Evolutionary conservation across 1,139 yeast species (phyloP).

Genomic region (Taphrina sp.): DNA sequence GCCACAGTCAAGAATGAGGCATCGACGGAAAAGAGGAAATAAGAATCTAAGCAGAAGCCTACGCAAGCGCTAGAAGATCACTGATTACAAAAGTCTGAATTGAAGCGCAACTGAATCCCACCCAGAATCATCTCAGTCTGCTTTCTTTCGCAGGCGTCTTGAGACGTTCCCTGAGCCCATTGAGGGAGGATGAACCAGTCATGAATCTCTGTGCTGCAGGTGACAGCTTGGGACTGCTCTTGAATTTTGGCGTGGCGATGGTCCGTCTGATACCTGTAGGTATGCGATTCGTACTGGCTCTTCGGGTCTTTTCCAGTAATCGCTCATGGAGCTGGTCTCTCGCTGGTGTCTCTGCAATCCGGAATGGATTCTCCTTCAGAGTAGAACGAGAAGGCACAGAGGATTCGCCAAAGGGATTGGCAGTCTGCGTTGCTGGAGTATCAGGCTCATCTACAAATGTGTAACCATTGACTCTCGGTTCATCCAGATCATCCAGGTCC

Average conservation of each 20-base stretch:
- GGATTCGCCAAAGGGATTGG: neutral
- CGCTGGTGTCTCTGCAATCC: constrained; percentile 36
- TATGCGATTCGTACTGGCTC: neutral
- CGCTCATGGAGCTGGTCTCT: constrained; percentile 32
- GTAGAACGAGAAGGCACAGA: neutral
- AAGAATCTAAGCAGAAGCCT: too few relatives aligned
- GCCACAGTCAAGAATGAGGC: too few relatives aligned
- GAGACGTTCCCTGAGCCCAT: neutral
- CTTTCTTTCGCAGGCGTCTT: constrained; percentile 13
- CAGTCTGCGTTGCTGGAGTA: constrained; percentile 5
- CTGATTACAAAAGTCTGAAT: too few relatives aligned
- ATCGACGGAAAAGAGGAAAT: too few relatives aligned
- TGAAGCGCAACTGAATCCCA: too few relatives aligned
- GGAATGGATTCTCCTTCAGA: constrained; percentile 27
- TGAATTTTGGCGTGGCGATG: constrained; percentile 24
- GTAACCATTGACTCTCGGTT: constrained; percentile 36
- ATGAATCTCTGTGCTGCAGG: constrained; percentile 27
- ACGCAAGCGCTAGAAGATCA: too few relatives aligned
- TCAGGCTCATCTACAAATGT: constrained; percentile 35
- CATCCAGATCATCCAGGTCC: constrained; percentile 18
- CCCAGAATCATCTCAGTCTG: constrained; percentile 7
- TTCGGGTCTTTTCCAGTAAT: constrained; percentile 4
- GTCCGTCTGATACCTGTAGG: neutral
- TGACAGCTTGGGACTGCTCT: constrained; percentile 22
- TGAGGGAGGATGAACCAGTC: neutral